Conservation (phyloP, 306 rosid species). For the Cicer bijugum region DNA sequence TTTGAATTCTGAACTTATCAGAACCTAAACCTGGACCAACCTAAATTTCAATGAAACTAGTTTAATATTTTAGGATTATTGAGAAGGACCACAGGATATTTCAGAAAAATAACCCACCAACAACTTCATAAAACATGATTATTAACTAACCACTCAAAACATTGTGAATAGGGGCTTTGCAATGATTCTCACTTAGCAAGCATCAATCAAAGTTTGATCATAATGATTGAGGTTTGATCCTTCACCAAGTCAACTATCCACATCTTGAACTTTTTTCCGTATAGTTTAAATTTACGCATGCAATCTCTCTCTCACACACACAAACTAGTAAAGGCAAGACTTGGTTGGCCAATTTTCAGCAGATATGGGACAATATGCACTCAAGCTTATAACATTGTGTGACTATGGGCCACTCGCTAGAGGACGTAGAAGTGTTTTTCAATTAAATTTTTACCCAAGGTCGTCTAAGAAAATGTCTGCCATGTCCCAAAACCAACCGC, state of each 20-base stretch:
- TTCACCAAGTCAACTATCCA: constrained; percentile 18
- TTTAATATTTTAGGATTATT: constrained; percentile 4
- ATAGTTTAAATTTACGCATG: constrained; percentile 1
- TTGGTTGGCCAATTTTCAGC: constrained; percentile 11
- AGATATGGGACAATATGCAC: neutral
- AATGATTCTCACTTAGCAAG: neutral
- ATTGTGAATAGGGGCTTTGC: neutral
- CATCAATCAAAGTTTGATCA: neutral
- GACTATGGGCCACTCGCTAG: constrained; percentile 11
- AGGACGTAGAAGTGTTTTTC: constrained; percentile 6
- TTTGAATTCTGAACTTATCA: neutral
- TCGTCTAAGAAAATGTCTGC: constrained; percentile 9
- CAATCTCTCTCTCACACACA: neutral
- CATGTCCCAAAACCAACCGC: neutral
- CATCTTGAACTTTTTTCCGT: neutral
- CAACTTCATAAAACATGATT: neutral
- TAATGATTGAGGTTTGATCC: constrained; percentile 5
- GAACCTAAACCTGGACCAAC: constrained; percentile 9
- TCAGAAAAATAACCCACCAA: neutral
- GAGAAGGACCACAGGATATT: neutral
- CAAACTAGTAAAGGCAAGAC: neutral
- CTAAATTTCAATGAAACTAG: constrained; percentile 1
- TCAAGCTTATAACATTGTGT: constrained; percentile 4
- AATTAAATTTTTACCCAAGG: constrained; percentile 25
- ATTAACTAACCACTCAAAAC: neutral